Evolutionary conservation across 805 yeast genomes (phyloP).

Genomic region (Tetrapisispora phaffii): DNA sequence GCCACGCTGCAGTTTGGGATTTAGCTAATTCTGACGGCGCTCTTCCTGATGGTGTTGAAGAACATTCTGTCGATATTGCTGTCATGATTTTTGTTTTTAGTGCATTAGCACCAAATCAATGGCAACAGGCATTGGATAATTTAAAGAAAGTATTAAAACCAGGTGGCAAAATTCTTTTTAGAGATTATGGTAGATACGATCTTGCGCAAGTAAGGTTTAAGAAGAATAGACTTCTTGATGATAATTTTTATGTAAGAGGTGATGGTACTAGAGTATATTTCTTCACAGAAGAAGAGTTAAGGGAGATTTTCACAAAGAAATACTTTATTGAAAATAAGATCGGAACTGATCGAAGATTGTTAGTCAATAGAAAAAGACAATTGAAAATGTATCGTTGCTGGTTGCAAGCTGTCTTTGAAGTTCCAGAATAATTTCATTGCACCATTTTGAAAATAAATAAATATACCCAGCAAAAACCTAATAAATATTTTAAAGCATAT

Average conservation of each 20-base stretch:
- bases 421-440: conserved; percentile 17
- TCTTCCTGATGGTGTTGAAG: conserved; percentile 78
- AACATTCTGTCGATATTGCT: conserved; percentile 76
- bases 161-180: conserved; percentile 78
- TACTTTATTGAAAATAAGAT: conserved; percentile 62
- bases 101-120: conserved; percentile 85
- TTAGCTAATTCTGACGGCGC: conserved; percentile 62
- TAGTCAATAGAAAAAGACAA: conserved; percentile 86
- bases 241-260: conserved; percentile 91
- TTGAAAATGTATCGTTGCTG: conserved; percentile 94
- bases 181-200: conserved; percentile 95
- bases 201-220: conserved; percentile 91
- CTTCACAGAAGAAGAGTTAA: conserved; percentile 87
- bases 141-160: conserved; percentile 71
- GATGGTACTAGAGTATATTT: conserved; percentile 97
- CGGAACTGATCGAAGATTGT: conserved; percentile 80
- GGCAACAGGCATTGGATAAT: conserved; percentile 73
- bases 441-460: not conserved
- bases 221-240: conserved; percentile 75
- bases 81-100: conserved; percentile 93
- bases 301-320: conserved; percentile 54
- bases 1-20: conserved; percentile 92
- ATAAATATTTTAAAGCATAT: not conserved
- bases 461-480: not conserved
- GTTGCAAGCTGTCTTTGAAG: conserved; percentile 83